Evolutionary conservation across 2,329 filamentous ascomycete genomes (phyloP).

Genomic region (Paecilomyces sp.): DNA sequence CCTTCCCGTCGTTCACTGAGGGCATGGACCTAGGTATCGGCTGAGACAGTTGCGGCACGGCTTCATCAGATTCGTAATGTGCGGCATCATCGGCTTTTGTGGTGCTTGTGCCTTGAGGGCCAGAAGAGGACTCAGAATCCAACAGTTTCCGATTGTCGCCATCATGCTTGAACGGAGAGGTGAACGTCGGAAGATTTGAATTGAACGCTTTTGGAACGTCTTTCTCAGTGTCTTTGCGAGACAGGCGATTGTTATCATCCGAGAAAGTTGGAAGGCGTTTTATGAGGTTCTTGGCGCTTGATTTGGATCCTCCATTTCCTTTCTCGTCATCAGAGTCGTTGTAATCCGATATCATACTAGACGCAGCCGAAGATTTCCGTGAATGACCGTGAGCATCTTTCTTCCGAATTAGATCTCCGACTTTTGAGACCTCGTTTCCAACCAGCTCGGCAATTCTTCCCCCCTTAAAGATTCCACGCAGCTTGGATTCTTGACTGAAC

Average conservation of each 20-base stretch:
- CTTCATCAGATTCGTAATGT: not conserved
- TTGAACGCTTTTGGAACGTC: conserved; percentile 32
- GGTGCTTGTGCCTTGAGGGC: not conserved
- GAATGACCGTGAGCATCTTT: conserved; percentile 45
- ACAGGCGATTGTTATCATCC: conserved; percentile 25
- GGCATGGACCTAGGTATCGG: conserved; percentile 5
- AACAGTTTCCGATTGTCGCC: conserved; percentile 20
- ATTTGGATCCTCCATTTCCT: conserved; percentile 20
- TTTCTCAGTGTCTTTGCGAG: conserved; percentile 26
- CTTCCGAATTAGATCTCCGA: conserved; percentile 55
- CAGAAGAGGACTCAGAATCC: conserved; percentile 2
- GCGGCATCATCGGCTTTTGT: not conserved
- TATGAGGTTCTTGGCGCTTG: conserved; percentile 19
- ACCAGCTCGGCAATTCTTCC: conserved; percentile 67
- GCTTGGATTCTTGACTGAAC: conserved; percentile 46
- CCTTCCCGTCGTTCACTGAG: conserved; percentile 9
- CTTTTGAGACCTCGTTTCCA: conserved; percentile 55
- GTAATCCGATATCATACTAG: conserved; percentile 40
- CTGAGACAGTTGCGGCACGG: conserved; percentile 8
- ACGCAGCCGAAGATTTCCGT: conserved; percentile 36
- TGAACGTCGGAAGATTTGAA: conserved; percentile 45
- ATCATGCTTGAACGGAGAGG: conserved; percentile 38
- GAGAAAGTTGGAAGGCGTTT: conserved; percentile 26
- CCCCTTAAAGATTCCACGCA: conserved; percentile 72
- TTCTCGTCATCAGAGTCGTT: conserved; percentile 42